Evolutionary conservation across 2,329 filamentous ascomycete genomes (phyloP).

Genomic region (Arthroderma sp.): DNA sequence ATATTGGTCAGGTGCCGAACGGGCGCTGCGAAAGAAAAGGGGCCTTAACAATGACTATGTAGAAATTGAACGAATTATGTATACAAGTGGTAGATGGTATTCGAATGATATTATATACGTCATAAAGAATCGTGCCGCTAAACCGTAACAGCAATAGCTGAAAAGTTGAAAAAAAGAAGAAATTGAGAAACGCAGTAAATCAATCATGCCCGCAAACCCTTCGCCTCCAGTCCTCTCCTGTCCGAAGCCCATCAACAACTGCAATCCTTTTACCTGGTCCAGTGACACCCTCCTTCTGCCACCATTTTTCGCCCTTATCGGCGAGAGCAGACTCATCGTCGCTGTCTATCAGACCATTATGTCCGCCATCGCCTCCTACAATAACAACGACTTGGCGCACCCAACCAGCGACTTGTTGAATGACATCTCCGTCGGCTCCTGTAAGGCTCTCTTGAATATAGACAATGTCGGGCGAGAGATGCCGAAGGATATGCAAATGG

Average conservation of each 20-base stretch:
- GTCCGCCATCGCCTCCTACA: conserved; percentile 43
- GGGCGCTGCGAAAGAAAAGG: too few species aligned
- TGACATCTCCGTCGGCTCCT: conserved; percentile 58
- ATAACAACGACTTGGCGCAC: conserved; percentile 49
- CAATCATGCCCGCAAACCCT: conserved; percentile 55
- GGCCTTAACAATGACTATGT: too few species aligned
- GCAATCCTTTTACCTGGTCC: conserved; percentile 78
- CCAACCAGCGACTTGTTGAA: conserved; percentile 54
- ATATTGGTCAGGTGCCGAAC: neutral
- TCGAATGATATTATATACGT: too few species aligned
- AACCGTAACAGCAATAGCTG: too few species aligned
- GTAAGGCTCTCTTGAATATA: conserved; percentile 79
- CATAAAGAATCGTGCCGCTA: too few species aligned
- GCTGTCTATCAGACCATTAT: conserved; percentile 69
- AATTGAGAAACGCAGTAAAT: conserved; percentile 4
- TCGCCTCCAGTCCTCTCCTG: conserved; percentile 77
- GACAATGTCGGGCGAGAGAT: conserved; percentile 70
- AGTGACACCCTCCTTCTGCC: conserved; percentile 62
- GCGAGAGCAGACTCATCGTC: conserved; percentile 42
- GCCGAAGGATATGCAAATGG: conserved; percentile 73
- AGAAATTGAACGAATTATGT: too few species aligned
- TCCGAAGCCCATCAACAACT: conserved; percentile 67
- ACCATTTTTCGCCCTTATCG: conserved; percentile 33
- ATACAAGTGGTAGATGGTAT: too few species aligned
- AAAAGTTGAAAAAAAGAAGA: too few species aligned